Evolutionary conservation across 2,329 filamentous ascomycete genomes (phyloP), one percentile per base, ranked within the genome.

Genomic region (Coniochaeta sp.): DNA sequence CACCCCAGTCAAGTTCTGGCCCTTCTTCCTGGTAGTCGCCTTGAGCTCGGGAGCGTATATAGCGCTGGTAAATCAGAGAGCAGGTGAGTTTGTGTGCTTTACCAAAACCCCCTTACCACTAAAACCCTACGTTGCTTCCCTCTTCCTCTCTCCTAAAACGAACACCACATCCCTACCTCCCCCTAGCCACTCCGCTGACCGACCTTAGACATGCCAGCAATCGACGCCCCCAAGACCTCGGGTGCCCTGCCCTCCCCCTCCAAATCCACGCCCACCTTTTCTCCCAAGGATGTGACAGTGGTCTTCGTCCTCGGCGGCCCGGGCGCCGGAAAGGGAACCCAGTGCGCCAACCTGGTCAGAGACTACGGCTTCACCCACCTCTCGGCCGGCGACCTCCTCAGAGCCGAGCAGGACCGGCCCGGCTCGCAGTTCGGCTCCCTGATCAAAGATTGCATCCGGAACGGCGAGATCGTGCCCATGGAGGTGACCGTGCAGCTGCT

Each of bases 391-490:
- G 95, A 99, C 74, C 83, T 99, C 54, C 83, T 99, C 64, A 90
- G 95, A 63, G 93, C 91, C 64, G 95, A 99, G 79, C 95, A 98
- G 77, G 83, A 93, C 70, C 89, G 93, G 5, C 83, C 85, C 0
- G 93, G 91, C 61, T 91, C 87, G 65, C 82, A 97, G 75, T 98
- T 96, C 73, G 95, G 95, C 72, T 86, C 92, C 66, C 83, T 98
- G 77, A 99, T 99, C 83, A 89, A 89, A 73, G 84, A 89, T 67
- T 93, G 95, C 79, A 99, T 99, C 81, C 90, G 89, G 71, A 89
- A 99, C 73, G 95, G 95, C 62, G 87, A 87, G 68, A 99, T 99
- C 74, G 95, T 99, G 64, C 95, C 95, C n/a, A 96, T 96, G 91
- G 93, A 98, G 75, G 92, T 98, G 58, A 99, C 95, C 6, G 89